Evolutionary conservation across 148 eudicot genomes (phyloP).

Genomic region (Silene latifolia): DNA sequence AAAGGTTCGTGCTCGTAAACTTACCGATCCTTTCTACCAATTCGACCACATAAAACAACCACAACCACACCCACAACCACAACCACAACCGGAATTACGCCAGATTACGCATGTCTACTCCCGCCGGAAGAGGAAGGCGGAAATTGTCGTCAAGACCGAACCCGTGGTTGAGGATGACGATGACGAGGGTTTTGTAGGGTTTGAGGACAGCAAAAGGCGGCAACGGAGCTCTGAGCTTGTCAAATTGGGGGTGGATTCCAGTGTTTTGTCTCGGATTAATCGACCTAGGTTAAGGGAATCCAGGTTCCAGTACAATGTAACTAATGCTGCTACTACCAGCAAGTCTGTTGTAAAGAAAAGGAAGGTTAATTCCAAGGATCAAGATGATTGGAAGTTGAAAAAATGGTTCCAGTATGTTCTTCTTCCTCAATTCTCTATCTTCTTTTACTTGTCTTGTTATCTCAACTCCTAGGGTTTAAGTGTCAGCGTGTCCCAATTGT

Average conservation of each 20-base stretch:
- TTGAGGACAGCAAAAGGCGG: constrained; percentile 35
- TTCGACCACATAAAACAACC: not conserved
- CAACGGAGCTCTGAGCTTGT: constrained; percentile 29
- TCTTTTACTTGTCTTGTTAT: not conserved
- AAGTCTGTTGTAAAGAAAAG: constrained; percentile 26
- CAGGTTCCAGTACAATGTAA: constrained; percentile 28
- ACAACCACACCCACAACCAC: not conserved
- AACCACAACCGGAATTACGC: too few relatives aligned
- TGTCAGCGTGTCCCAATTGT: constrained; percentile 11
- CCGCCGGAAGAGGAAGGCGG: constrained; percentile 27
- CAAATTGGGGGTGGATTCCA: constrained; percentile 44
- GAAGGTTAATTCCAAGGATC: constrained; percentile 22
- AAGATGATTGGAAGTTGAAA: constrained; percentile 25
- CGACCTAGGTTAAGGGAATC: constrained; percentile 41
- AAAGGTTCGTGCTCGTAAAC: constrained; percentile 51
- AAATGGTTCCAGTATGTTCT: constrained; percentile 55
- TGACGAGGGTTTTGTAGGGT: constrained; percentile 26
- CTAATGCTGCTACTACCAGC: constrained; percentile 1
- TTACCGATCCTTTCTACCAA: not conserved
- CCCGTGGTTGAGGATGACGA: constrained; percentile 23
- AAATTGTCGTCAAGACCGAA: too few relatives aligned
- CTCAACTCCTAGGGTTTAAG: constrained; percentile 1
- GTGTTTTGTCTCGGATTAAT: constrained; percentile 25
- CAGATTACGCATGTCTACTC: constrained; percentile 32
- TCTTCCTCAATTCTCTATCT: not conserved